Percentiles rank a stretch among this genome's conserved stretches.
These are phyloP conservation scores for Emmonsiellopsis sp. DNA, from an alignment of 2,329 filamentous ascomycete genomes.

Conservation along the genomic window DNA sequence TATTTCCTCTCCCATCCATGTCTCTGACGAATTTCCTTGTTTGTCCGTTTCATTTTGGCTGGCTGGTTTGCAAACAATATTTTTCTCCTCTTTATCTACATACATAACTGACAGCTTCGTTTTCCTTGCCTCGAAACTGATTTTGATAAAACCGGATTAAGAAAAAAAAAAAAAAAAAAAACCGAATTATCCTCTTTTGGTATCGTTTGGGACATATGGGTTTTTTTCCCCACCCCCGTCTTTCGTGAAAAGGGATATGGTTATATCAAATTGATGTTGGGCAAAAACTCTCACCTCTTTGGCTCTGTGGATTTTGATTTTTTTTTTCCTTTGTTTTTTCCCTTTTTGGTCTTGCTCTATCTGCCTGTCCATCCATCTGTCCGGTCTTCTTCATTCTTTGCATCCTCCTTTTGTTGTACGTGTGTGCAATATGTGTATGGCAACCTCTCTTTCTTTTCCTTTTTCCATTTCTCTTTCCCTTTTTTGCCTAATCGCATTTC, in stretches of 20 bases:
- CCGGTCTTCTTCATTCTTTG: no score
- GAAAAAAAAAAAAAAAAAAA: background rate
- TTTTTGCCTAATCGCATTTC: background rate
- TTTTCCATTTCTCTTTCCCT: background rate
- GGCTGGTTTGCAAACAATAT: background rate
- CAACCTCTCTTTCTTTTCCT: background rate
- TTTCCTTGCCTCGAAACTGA: background rate
- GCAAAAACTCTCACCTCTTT: background rate
- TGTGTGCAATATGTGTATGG: no score
- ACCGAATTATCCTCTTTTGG: background rate
- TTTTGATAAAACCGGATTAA: background rate
- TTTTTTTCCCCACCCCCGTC: background rate
- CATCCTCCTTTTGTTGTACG: no score
- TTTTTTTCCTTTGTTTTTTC: background rate
- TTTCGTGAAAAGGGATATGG: background rate
- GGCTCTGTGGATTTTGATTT: background rate
- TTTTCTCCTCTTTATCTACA: no score
- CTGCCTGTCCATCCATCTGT: background rate
- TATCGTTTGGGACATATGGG: no score
- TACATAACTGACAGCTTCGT: background rate
- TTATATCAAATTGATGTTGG: background rate
- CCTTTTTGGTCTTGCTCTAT: background rate
- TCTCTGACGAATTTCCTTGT: slow-evolving; percentile 12
- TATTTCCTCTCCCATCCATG: background rate
- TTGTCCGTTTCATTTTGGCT: background rate